Evolutionary conservation across 345 rosid genomes (phyloP).

Genomic region (Eucalyptus sp.): DNA sequence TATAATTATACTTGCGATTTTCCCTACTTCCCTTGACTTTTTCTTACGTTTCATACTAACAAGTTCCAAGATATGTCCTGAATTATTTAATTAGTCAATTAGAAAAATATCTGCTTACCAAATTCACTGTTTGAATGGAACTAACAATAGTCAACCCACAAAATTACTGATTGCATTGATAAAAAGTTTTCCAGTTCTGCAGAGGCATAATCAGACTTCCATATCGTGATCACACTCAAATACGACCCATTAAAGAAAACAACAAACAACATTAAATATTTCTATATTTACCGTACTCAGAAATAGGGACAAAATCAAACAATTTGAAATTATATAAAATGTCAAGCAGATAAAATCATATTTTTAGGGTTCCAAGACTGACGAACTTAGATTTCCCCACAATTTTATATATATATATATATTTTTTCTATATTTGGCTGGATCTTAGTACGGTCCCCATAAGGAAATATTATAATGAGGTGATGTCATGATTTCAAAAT

Average conservation of each 20-base stretch:
- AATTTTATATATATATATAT: accelerated
- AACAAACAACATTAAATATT: background rate
- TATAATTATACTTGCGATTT: background rate
- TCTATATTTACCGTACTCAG: background rate
- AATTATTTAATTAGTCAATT: background rate
- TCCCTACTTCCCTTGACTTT: background rate
- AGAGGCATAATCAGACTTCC: background rate
- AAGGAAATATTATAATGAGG: background rate
- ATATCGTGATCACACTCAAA: background rate
- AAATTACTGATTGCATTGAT: background rate
- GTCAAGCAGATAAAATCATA: background rate
- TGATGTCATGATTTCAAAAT: conserved; percentile 9
- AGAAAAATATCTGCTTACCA: background rate
- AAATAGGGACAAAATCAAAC: background rate
- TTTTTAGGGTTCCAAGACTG: conserved; percentile 7
- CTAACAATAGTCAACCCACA: background rate
- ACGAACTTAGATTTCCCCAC: background rate
- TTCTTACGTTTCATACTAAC: background rate
- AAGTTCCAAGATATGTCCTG: background rate
- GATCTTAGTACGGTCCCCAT: background rate
- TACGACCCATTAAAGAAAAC: background rate
- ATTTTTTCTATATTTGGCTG: conserved; percentile 1
- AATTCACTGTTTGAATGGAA: background rate
- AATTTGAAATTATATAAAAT: background rate
- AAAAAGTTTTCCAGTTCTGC: background rate